Percentiles rank a stretch among this genome's conserved stretches.
phyloP scores from a whole-genome alignment of 1,284 basidiomycete species.

The Ustilago bromivora region DNA sequence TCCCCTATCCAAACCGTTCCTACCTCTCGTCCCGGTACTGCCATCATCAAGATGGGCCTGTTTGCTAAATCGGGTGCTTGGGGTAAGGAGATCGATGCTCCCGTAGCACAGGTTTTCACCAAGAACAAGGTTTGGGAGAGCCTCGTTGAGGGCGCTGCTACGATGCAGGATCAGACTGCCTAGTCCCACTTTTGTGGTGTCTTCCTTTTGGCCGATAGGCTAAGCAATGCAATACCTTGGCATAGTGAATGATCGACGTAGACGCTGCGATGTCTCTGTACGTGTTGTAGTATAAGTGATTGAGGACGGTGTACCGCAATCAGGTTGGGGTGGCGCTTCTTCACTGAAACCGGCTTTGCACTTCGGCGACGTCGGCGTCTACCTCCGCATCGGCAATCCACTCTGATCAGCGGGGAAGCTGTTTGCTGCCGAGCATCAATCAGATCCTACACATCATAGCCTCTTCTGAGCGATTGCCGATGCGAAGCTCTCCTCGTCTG shows the following conservation, averaged over 20 bases:
- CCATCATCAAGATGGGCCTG: conserved; percentile 43
- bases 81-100: conserved; percentile 16
- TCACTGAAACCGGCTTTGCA: not conserved
- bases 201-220: too few species aligned
- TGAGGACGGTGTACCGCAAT: too few species aligned
- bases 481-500: too few species aligned
- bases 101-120: conserved; percentile 24
- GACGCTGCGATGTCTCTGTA: too few species aligned
- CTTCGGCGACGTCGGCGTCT: too few species aligned
- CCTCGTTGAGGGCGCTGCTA: conserved; percentile 18
- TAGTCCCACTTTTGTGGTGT: not conserved
- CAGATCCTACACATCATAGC: not conserved
- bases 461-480: too few species aligned
- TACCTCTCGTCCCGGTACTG: conserved; percentile 7
- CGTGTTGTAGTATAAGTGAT: too few species aligned
- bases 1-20: conserved; percentile 17
- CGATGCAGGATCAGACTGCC: not conserved
- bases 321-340: not conserved
- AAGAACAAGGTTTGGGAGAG: conserved; percentile 28
- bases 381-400: too few species aligned
- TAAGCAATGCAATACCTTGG: too few species aligned
- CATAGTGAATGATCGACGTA: too few species aligned
- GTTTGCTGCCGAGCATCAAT: too few species aligned
- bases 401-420: too few species aligned
- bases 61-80: conserved; percentile 24